A percentile compares a stretch with the other conserved stretches of the same genome.
Evolutionary conservation across 2,329 filamentous ascomycete species (phyloP).

Genomic region (Penicillium janthinellum): DNA sequence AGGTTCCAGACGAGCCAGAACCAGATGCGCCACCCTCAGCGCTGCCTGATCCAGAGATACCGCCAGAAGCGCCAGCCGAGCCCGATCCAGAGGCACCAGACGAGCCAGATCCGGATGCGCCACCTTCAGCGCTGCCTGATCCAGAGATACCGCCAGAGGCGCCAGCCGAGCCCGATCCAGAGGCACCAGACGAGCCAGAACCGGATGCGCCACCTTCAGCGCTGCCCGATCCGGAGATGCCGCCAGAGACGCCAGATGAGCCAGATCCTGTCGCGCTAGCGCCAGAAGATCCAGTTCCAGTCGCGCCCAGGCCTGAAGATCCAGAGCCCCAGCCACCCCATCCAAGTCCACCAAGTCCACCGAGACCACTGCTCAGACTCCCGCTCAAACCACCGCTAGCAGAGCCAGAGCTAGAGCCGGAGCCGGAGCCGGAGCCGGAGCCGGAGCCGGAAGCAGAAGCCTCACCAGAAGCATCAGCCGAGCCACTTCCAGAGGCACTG

Average conservation of each 20-base stretch:
- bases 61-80: constrained; percentile 2
- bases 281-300: background rate
- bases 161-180: background rate
- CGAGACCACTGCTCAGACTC: background rate
- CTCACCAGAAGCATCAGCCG: background rate
- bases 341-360: background rate
- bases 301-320: background rate
- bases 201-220: constrained; percentile 2
- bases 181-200: background rate
- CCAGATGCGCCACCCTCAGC: constrained; percentile 2
- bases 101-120: background rate
- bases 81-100: background rate
- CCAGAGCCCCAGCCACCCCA: background rate
- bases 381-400: background rate
- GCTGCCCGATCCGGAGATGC: background rate
- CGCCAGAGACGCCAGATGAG: background rate
- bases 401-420: background rate
- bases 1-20: background rate
- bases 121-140: background rate
- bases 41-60: background rate
- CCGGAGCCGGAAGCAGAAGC: background rate
- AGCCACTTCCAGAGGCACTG: background rate
- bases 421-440: background rate
- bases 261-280: background rate
- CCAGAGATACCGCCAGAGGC: constrained; percentile 1